Evolutionary conservation across 495 filamentous ascomycete species (phyloP), one percentile per base, ranked within the genome.

Genomic region (Acidomyces sp.): DNA sequence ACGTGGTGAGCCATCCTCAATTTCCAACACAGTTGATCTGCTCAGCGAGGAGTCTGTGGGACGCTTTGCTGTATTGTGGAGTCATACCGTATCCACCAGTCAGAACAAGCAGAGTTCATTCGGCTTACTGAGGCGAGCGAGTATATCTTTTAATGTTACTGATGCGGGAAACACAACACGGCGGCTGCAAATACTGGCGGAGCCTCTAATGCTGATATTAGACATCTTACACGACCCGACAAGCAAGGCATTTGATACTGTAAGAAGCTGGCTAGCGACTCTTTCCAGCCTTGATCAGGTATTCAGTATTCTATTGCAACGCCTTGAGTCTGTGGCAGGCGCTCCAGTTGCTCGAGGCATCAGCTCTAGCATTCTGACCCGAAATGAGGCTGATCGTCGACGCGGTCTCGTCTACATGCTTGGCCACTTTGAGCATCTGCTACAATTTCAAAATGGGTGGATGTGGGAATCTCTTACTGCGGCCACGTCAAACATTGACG

Each of bases 211-310:
- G 40, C 41, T 44, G 9, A 34, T 51, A 28, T 25, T 34, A 11
- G 33, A 38, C 20, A 31, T 46, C 21, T 3, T 62, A 49, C 16
- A 60, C 54, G 10, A 59, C 57, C 7, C 61, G 59, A 34, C 9
- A 56, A 64, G 11, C 66, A 13, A 62, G 57, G 56, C 40, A 29
- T 78, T 72, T 46, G 68, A 80, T 42, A 67, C 78, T 3, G 75
- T 94, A 5, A 30, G 13, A 6, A 23, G 6, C 25, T 97, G 90
- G 90, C 63, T 97, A 6, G 78, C 81, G 51, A 82, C 72, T 32
- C 63, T 92, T 13, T 62, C 77, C 32, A 72, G 67, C n/a, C 62
- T 83, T 48, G 70, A 76, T 39, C 73, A 69, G 70, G 55, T 62
- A 2, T 52, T 58, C 35, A 31, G 42, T 10, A 30, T 60, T 11